These are phyloP conservation scores for Dactylonectria macrodidyma DNA, from an alignment of 2,329 filamentous ascomycete species.

Conservation along the genomic window DNA sequence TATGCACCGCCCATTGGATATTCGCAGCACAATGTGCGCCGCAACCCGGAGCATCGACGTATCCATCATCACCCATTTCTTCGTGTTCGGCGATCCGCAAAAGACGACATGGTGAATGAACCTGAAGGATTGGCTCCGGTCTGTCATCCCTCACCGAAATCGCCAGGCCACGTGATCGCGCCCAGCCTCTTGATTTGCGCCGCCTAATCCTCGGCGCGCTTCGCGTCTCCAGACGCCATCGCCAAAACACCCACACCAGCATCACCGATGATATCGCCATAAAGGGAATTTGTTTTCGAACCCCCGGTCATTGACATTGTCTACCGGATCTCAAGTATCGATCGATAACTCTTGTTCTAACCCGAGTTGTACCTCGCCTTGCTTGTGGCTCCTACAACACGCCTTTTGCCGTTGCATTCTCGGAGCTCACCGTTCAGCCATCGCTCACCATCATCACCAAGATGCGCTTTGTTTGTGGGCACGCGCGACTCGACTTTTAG, in stretches of 20 bases:
- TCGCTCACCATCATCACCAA: conserved; percentile 39
- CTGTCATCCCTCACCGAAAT: not conserved
- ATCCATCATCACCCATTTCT: not conserved
- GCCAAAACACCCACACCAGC: conserved; percentile 47
- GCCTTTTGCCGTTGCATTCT: not conserved
- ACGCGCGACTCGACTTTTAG: conserved; percentile 34
- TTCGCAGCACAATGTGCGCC: not conserved
- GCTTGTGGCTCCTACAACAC: not conserved
- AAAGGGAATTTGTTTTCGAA: conserved; percentile 29
- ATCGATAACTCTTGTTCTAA: not conserved
- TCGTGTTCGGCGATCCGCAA: not conserved
- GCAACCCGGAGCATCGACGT: not conserved
- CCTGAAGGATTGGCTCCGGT: not conserved
- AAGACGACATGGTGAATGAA: not conserved
- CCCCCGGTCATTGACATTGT: conserved; percentile 22
- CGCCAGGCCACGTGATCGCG: conserved; percentile 48
- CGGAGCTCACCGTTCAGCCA: conserved; percentile 6
- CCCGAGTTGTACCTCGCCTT: not conserved
- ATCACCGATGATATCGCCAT: conserved; percentile 39
- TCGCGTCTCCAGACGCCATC: conserved; percentile 46
- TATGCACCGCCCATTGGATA: not conserved
- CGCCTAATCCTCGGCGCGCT: conserved; percentile 56
- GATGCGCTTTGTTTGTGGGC: conserved; percentile 47
- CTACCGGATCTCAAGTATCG: not conserved
- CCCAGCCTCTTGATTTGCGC: conserved; percentile 48